These are phyloP conservation scores for Pelargonium fulgidum DNA, from an alignment of 441 rosid genomes.

Conservation along the genomic window DNA sequence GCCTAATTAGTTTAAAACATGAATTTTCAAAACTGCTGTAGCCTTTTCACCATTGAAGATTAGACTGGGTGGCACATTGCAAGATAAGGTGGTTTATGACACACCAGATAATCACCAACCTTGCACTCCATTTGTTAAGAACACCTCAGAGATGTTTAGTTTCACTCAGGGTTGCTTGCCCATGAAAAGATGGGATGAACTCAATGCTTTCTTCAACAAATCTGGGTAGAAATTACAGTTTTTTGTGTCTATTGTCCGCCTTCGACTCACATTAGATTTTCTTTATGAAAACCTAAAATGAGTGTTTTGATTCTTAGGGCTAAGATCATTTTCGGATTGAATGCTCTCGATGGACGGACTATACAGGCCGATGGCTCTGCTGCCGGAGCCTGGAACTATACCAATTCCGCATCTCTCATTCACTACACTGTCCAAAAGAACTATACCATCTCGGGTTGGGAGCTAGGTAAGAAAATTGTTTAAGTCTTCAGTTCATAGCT, in stretches of 20 bases:
- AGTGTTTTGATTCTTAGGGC: constrained; percentile 39
- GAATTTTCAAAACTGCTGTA: constrained; percentile 26
- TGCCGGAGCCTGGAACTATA: constrained; percentile 69
- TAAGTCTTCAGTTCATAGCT: no score
- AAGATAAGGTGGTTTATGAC: constrained; percentile 71
- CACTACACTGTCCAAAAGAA: constrained; percentile 51
- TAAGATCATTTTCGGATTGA: constrained; percentile 71
- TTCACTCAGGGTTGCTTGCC: constrained; percentile 73
- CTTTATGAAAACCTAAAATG: neutral
- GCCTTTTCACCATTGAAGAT: constrained; percentile 89
- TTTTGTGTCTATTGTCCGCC: no score
- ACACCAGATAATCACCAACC: constrained; percentile 46
- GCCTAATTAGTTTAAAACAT: neutral
- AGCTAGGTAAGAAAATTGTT: constrained; percentile 54
- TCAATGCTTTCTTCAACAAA: constrained; percentile 62
- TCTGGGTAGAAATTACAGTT: constrained; percentile 49
- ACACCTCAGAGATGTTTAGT: constrained; percentile 58
- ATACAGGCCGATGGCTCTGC: constrained; percentile 44
- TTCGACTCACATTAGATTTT: no score
- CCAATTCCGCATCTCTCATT: constrained; percentile 73
- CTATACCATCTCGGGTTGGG: constrained; percentile 70
- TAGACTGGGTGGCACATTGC: constrained; percentile 87
- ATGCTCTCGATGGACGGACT: constrained; percentile 64
- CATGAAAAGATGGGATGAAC: constrained; percentile 77
- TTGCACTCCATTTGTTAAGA: constrained; percentile 53